Conservation (phyloP, 805 yeast genomes). For the Cyberlindnera nakhonratchasimensis region DNA sequence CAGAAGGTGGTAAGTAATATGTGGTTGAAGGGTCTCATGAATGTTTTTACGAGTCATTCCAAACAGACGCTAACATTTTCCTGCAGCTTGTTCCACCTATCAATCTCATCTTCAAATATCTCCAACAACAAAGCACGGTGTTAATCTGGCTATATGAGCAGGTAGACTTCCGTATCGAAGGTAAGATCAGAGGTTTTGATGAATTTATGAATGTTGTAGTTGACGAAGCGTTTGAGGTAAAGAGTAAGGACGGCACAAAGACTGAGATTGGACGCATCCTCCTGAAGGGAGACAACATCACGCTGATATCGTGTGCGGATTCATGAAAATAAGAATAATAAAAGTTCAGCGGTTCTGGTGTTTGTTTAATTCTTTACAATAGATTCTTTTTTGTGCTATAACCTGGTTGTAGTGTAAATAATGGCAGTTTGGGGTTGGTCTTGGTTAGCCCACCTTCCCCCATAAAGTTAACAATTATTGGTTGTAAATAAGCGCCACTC, state of each 20-base stretch:
- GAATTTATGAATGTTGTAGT: slow-evolving; percentile 90
- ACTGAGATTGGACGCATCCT: slow-evolving; percentile 69
- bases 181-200: slow-evolving; percentile 88
- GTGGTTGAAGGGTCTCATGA: no score
- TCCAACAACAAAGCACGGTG: slow-evolving; percentile 78
- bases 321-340: slow-evolving; percentile 9
- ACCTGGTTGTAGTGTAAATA: no score
- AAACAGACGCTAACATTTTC: no score
- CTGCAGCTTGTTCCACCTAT: slow-evolving; percentile 78
- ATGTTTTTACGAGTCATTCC: no score
- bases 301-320: slow-evolving; percentile 49
- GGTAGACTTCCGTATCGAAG: slow-evolving; percentile 69
- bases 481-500: not conserved
- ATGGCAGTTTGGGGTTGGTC: no score
- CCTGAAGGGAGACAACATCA: slow-evolving; percentile 91
- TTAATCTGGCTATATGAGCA: slow-evolving; percentile 91
- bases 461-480: no score
- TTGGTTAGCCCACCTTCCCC: no score
- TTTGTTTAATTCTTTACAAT: not conserved
- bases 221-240: slow-evolving; percentile 62
- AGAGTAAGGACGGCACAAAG: slow-evolving; percentile 45
- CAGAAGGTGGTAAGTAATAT: slow-evolving; percentile 39
- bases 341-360: not conserved
- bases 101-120: slow-evolving; percentile 79
- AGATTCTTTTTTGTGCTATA: no score